phyloP scores from a whole-genome alignment of 306 rosid genomes.

The Ormosia emarginata region DNA sequence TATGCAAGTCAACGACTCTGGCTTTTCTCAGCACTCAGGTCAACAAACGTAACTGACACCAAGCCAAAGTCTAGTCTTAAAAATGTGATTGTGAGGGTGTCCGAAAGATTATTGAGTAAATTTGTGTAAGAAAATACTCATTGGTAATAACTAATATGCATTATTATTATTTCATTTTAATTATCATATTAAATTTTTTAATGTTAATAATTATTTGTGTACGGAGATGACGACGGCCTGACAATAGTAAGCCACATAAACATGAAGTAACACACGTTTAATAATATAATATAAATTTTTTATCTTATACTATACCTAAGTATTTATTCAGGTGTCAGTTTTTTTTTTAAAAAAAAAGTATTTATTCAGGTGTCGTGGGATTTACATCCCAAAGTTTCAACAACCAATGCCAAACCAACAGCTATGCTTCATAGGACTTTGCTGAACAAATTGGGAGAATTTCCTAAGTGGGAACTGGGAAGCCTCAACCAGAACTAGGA shows the following conservation, averaged over 20 bases:
- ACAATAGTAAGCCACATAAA: too few species aligned
- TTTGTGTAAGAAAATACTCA: neutral
- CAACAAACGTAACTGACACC: neutral
- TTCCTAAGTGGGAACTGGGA: neutral
- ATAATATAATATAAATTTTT: neutral
- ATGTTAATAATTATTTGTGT: neutral
- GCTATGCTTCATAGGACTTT: neutral
- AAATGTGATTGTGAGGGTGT: neutral
- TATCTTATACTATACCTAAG: neutral
- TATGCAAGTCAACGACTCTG: neutral
- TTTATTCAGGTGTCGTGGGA: neutral
- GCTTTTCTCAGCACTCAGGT: neutral
- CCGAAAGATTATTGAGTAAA: neutral
- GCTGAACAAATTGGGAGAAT: neutral
- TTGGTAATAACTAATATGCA: neutral
- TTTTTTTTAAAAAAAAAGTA: neutral
- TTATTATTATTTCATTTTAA: neutral
- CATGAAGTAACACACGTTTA: neutral
- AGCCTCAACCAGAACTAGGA: too few species aligned
- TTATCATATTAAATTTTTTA: neutral
- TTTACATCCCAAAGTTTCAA: neutral
- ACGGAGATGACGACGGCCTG: too few species aligned
- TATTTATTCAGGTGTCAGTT: too few species aligned
- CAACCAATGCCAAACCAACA: neutral
- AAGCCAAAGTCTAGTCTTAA: neutral